These are phyloP conservation scores for Dryas drummondii DNA, from an alignment of 306 rosid genomes.

Conservation along the genomic window DNA sequence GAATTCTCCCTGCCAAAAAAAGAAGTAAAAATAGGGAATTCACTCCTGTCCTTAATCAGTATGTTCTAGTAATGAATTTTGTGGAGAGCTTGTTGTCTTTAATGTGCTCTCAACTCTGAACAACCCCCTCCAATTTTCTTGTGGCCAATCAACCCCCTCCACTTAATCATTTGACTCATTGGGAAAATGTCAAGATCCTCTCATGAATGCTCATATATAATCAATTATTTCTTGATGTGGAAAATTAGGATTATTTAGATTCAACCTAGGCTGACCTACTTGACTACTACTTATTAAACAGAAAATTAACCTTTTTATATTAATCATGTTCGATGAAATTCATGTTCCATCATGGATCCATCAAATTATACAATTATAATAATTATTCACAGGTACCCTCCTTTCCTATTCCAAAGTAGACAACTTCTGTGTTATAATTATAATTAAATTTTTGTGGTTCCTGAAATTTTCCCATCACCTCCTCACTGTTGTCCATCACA, in stretches of 20 bases:
- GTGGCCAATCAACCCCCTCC: no score
- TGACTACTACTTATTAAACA: neutral
- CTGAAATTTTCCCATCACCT: neutral
- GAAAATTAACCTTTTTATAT: neutral
- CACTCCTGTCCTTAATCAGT: no score
- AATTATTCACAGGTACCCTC: neutral
- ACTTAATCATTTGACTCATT: no score
- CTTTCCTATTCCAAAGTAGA: neutral
- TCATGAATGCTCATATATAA: neutral
- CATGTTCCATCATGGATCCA: neutral
- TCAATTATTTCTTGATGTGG: constrained; percentile 1
- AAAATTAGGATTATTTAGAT: neutral
- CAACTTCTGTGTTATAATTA: neutral
- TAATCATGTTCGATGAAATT: neutral
- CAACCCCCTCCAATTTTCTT: no score
- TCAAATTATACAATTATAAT: neutral
- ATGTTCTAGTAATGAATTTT: no score
- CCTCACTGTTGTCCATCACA: neutral
- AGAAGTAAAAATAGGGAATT: no score
- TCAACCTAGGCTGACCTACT: neutral
- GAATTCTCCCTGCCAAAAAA: no score
- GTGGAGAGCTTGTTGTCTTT: no score
- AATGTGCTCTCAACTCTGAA: no score
- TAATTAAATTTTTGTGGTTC: neutral
- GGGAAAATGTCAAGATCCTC: no score